phyloP scores from a whole-genome alignment of 371 early-diverging fungal species.

The Basidiobolus meristosporus region DNA sequence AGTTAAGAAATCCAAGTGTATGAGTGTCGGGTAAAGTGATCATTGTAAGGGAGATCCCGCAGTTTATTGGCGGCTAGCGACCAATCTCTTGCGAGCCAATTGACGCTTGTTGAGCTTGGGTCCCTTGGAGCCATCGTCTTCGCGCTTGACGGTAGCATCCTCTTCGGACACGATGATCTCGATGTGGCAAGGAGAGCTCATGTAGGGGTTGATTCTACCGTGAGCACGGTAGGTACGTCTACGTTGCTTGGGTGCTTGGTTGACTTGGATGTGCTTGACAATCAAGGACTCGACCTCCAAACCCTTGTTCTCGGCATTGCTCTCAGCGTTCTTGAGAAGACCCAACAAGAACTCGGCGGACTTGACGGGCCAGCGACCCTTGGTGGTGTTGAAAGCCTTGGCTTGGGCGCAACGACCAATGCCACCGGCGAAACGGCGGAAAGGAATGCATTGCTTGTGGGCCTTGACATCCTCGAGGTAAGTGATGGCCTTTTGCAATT shows the following conservation, averaged over 20 bases:
- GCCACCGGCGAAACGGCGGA: slow-evolving; percentile 95
- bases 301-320: slow-evolving; percentile 94
- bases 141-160: slow-evolving; percentile 54
- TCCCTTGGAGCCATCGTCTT: slow-evolving; percentile 39
- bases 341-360: slow-evolving; percentile 80
- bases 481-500: too few species aligned
- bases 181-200: slow-evolving; percentile 94
- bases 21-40: too few species aligned
- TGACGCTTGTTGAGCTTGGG: slow-evolving; percentile 30
- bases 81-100: slow-evolving; percentile 16
- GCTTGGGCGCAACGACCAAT: slow-evolving; percentile 97
- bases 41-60: too few species aligned
- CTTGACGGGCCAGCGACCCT: slow-evolving; percentile 99
- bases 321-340: slow-evolving; percentile 93
- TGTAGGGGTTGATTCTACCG: slow-evolving; percentile 95
- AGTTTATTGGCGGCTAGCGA: too few species aligned
- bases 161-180: slow-evolving; percentile 83
- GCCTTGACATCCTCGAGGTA: slow-evolving; percentile 93
- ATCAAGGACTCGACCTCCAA: slow-evolving; percentile 71
- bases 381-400: slow-evolving; percentile 80
- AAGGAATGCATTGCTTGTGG: slow-evolving; percentile 96
- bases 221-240: too few species aligned
- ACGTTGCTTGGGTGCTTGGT: slow-evolving; percentile 98
- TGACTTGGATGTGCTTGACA: slow-evolving; percentile 92
- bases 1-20: too few species aligned